Conservation (phyloP, 2,329 filamentous ascomycete genomes). For the Microdochium trichocladiopsis region DNA sequence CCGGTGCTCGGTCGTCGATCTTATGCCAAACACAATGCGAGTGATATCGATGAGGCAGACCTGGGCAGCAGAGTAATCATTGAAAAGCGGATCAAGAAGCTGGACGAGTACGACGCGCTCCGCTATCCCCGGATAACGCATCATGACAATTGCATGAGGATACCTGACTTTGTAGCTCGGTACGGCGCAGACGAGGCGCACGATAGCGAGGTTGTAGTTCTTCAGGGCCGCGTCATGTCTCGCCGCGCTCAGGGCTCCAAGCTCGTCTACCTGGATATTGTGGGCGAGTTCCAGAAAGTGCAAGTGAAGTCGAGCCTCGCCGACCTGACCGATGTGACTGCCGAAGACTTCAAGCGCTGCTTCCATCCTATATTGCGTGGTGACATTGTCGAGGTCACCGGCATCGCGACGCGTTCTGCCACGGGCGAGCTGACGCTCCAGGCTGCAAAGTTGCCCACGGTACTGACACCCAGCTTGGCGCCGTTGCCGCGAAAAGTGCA, state of each 20-base stretch:
- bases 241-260: constrained; percentile 49
- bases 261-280: constrained; percentile 78
- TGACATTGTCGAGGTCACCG: constrained; percentile 63
- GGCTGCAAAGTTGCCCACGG: constrained; percentile 58
- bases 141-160: constrained; percentile 24
- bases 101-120: constrained; percentile 39
- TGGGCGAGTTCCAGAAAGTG: constrained; percentile 62
- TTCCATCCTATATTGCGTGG: constrained; percentile 66
- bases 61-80: neutral
- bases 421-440: constrained; percentile 72
- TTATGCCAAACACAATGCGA: neutral
- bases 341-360: constrained; percentile 48
- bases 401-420: constrained; percentile 60
- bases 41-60: neutral
- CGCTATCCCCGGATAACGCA: constrained; percentile 46
- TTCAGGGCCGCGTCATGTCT: constrained; percentile 22
- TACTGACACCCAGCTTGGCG: constrained; percentile 74
- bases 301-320: constrained; percentile 71
- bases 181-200: constrained; percentile 16
- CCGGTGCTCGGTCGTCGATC: neutral
- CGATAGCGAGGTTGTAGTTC: constrained; percentile 18
- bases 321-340: constrained; percentile 30
- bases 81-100: constrained; percentile 25
- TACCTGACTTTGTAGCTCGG: constrained; percentile 27
- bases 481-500: constrained; percentile 66